Evolutionary conservation across 192 early-diverging fungal genomes (phyloP).

Genomic region (Coemansia sp.): DNA sequence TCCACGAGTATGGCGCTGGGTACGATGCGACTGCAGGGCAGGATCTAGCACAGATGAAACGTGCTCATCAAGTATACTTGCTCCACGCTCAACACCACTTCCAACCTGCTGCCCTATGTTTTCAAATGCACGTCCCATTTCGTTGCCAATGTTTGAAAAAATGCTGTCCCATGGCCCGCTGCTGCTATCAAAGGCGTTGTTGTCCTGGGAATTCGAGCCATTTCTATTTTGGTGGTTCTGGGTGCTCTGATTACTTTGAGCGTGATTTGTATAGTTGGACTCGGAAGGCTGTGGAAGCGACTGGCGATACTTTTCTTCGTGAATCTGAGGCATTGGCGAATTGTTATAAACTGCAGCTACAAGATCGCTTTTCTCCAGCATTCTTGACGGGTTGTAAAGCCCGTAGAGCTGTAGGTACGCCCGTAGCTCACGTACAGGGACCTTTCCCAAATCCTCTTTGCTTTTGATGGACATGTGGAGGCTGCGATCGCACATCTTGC

Average conservation of each 20-base stretch:
- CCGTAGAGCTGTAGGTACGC: constrained; percentile 41
- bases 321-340: constrained; percentile 45
- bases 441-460: constrained; percentile 22
- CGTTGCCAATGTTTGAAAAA: constrained; percentile 41
- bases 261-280: constrained; percentile 1
- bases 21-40: not conserved
- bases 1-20: not conserved
- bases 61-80: constrained; percentile 9
- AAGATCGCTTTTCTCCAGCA: constrained; percentile 50
- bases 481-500: constrained; percentile 43
- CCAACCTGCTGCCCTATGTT: constrained; percentile 26
- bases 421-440: constrained; percentile 39
- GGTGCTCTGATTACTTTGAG: constrained; percentile 12
- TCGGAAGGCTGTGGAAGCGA: constrained; percentile 37
- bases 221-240: constrained; percentile 1
- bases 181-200: not conserved
- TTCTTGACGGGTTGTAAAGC: constrained; percentile 34
- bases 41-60: not conserved
- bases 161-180: constrained; percentile 36
- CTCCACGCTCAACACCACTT: constrained; percentile 19
- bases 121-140: constrained; percentile 45
- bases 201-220: not conserved
- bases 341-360: constrained; percentile 38
- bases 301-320: constrained; percentile 36
- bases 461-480: constrained; percentile 38